Evolutionary conservation across 257 asterid genomes (phyloP).

Genomic region (Solanum infundibuliforme): DNA sequence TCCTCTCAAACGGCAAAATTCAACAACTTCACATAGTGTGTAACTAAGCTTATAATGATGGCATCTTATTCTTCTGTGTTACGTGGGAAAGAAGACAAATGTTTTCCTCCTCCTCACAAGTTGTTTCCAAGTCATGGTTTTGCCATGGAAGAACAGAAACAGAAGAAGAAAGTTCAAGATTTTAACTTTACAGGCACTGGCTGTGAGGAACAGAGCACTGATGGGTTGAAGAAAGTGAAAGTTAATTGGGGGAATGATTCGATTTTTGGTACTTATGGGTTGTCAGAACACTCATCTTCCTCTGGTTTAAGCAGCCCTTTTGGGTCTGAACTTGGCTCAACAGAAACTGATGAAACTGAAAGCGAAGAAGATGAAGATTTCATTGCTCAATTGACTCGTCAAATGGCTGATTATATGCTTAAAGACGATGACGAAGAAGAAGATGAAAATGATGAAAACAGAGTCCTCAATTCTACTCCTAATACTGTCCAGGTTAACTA

Average conservation of each 20-base stretch:
- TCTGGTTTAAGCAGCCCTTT: slow-evolving; percentile 59
- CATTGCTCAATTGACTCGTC: slow-evolving; percentile 64
- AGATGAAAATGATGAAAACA: neutral
- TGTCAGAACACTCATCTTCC: slow-evolving; percentile 29
- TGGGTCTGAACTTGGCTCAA: slow-evolving; percentile 53
- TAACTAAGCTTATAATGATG: neutral
- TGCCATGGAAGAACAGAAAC: neutral
- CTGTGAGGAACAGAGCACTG: neutral
- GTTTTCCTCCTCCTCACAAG: slow-evolving; percentile 26
- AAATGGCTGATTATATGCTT: slow-evolving; percentile 80
- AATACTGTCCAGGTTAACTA: neutral
- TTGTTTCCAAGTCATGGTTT: slow-evolving; percentile 14
- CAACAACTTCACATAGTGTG: neutral
- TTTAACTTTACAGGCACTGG: neutral
- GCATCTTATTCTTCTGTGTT: slow-evolving; percentile 13
- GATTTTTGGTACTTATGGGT: slow-evolving; percentile 2
- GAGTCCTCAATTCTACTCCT: neutral
- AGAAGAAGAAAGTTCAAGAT: neutral
- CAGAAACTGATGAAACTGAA: slow-evolving; percentile 28
- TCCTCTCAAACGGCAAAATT: neutral
- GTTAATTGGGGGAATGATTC: slow-evolving; percentile 12
- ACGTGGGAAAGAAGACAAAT: slow-evolving; percentile 11
- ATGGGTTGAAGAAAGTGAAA: neutral
- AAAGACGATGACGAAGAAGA: slow-evolving; percentile 37
- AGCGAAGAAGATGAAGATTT: slow-evolving; percentile 57